Base-by-base conservation (phyloP, 2,329 filamentous ascomycete genomes). In the Malbranchea zuffiana region DNA sequence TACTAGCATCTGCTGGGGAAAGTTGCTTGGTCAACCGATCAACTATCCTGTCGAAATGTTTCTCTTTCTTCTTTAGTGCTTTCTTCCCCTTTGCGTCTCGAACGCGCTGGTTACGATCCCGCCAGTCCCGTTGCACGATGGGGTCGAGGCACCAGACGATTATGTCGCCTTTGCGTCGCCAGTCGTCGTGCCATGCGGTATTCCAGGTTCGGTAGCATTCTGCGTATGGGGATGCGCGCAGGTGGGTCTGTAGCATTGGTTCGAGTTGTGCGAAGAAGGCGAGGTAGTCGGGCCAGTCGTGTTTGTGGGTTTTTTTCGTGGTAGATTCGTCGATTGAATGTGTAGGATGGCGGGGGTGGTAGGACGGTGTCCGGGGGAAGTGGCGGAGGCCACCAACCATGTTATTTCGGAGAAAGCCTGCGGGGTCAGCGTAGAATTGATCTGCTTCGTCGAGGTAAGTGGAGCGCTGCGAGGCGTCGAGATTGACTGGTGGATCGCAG, bases 371-470 rank as follows among this genome's bases (percentile, higher is more conserved):
- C 1, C 46, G 51, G 12, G 55, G 58, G 16, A 59, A 35, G 27
- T 57, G 46, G 23, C 52, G 49, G 7, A 60, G 46, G 3, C 58
- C 60, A 10, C 55, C 60, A 21, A 45, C 49, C 64, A 65, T 83
- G 52, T 63, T 74, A 61, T 29, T 56, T 47, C 40, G 60, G 19
- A 87, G 53, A 50, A 84, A 88, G 0, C 45, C 46, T 20, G 46
- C 55, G 4, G 79, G 74, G 43, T 81, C 59, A 6, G 66, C 72
- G 60, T 94, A 96, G 65, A 98, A 98, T 29, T 79, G 71, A 55
- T 94, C 87, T 5, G 86, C 87, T 65, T 98, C 88, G 56, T 95
- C 87, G 11, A 80, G 65, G 59, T 98, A 98, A 2, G 53, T 53
- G 1, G 63, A 66, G 27, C 87, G 75, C 53, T 82, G 72, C 5